These are phyloP conservation scores for Saccharomycodes ludwigii DNA, from an alignment of 805 yeast species.

Conservation along the genomic window DNA sequence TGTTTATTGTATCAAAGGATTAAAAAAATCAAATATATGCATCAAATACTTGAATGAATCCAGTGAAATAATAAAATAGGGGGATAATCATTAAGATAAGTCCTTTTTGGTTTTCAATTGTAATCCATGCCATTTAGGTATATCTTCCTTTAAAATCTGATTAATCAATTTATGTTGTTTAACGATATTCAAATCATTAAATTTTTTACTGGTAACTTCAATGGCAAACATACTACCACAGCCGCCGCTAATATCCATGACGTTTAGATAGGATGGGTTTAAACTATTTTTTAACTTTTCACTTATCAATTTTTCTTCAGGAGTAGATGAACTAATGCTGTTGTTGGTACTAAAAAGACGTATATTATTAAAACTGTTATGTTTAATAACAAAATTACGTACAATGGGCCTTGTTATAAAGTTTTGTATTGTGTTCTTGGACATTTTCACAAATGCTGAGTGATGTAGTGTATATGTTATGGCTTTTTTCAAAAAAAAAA, in stretches of 20 bases:
- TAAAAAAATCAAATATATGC: background rate
- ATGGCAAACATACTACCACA: constrained; percentile 98
- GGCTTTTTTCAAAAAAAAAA: no score
- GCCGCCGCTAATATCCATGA: constrained; percentile 83
- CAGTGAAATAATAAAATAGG: background rate
- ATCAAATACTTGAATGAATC: no score
- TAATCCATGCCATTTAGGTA: constrained; percentile 87
- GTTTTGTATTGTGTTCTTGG: no score
- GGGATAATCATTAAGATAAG: constrained; percentile 5
- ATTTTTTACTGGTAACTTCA: constrained; percentile 53
- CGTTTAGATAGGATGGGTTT: constrained; percentile 49
- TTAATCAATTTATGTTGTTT: constrained; percentile 91
- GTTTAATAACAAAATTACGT: no score
- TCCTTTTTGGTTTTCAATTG: constrained; percentile 65
- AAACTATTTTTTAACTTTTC: constrained; percentile 42
- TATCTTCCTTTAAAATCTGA: constrained; percentile 68
- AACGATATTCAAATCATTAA: constrained; percentile 71
- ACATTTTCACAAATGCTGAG: no score
- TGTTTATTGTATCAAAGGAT: background rate
- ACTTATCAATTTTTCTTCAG: constrained; percentile 49
- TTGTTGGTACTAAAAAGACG: no score
- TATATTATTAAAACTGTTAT: no score
- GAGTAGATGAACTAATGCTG: constrained; percentile 6
- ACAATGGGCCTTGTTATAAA: no score
- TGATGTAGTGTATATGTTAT: no score